Base-by-base conservation (phyloP, 2,329 filamentous ascomycete species). In the Trichophaea hybrida region DNA sequence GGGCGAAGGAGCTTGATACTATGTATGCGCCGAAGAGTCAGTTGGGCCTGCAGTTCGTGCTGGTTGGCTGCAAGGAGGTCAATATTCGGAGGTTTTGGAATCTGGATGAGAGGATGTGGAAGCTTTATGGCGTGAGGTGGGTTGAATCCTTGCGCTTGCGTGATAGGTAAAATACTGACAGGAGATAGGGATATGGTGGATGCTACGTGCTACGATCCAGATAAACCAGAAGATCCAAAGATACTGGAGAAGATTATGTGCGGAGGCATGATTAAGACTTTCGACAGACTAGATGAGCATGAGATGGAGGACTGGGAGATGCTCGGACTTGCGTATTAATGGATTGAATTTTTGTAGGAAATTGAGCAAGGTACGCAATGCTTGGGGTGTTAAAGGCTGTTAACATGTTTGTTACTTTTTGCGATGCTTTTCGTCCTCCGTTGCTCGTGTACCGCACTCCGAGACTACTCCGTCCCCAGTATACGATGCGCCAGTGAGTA, bases 201-300 rank as follows among this genome's bases (percentile, higher is more conserved):
- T 56, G 59, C 60, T 34, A 61, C 60, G 13, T 54, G 46, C 43
- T 61, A 61, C 34, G 53, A 61, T 12, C 60, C 60, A 13, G 40
- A 59, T 13, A 59, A 61, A 7, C 44, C 57, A 7, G 57, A 49
- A 53, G 49, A 59, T 15, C 52, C 59, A 6, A 52, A 56, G 56
- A 57, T 49, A 15, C 57, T 61, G 33, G 46, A 59, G 34, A 61
- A 61, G 17, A 61, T 61, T 33, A 59, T 61, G 60, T 61, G 60
- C 32, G 60, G 60, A 43, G 38, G 38, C 38, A 43, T 43, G 38
- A 43, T 43, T 4, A 15, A 10, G 10, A 43, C 38, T 10, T 43
- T 12, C 38, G n/a, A 43, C n/a, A 10, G 38, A 24, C 24, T 24
- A 3, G 24, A 24, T 24, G 24, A 24, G 24, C 24, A 24, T 24